Percentiles rank a stretch among this genome's conserved stretches.
Conservation (phyloP, 192 early-diverging fungal genomes). For the Linnemannia schmuckeri region DNA sequence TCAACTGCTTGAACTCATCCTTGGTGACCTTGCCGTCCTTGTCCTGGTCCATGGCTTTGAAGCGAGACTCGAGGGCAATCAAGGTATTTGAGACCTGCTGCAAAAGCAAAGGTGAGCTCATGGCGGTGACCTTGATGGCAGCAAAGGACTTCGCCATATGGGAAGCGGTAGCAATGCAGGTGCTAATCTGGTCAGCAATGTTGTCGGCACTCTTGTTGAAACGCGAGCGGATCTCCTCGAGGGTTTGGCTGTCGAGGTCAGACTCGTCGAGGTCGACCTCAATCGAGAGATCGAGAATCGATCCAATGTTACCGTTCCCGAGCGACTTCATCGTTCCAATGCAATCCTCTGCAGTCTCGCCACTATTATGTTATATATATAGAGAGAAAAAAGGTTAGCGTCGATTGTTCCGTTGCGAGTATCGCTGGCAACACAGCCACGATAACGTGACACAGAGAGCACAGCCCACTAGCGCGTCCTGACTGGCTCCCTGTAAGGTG, state of each 20-base stretch:
- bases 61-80: conserved; percentile 57
- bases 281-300: conserved; percentile 89
- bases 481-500: not conserved
- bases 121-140: conserved; percentile 91
- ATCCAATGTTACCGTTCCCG: conserved; percentile 73
- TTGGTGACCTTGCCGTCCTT: conserved; percentile 50
- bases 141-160: conserved; percentile 78
- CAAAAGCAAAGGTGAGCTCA: conserved; percentile 81
- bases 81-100: conserved; percentile 76
- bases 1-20: conserved; percentile 38
- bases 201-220: conserved; percentile 76
- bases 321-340: conserved; percentile 82
- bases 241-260: conserved; percentile 60
- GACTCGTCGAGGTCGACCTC: conserved; percentile 82
- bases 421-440: not conserved
- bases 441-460: not conserved
- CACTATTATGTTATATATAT: conserved; percentile 59
- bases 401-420: not conserved
- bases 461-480: conserved; percentile 2
- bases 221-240: conserved; percentile 56
- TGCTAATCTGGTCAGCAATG: conserved; percentile 73
- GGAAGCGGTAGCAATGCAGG: conserved; percentile 79
- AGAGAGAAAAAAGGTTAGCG: not conserved
- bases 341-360: conserved; percentile 88
- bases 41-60: conserved; percentile 55